These are phyloP conservation scores for Entonaema liquescens DNA, from an alignment of 495 filamentous ascomycete species.

Conservation along the genomic window DNA sequence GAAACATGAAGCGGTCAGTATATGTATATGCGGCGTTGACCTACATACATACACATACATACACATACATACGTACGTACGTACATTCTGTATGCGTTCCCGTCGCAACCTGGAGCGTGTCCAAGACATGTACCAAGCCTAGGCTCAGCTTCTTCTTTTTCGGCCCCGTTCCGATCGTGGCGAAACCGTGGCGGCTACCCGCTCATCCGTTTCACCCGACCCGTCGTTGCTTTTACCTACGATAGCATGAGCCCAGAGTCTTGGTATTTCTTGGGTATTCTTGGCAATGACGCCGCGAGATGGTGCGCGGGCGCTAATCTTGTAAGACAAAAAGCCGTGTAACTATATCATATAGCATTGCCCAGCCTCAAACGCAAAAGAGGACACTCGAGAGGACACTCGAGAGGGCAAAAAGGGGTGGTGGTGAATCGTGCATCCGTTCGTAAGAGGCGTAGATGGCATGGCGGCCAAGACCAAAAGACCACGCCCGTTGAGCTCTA, in stretches of 20 bases:
- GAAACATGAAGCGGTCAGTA: constrained; percentile 25
- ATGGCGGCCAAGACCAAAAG: constrained; percentile 13
- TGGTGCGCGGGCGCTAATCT: constrained; percentile 26
- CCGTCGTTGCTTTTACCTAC: constrained; percentile 1
- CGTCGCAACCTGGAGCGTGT: constrained; percentile 4
- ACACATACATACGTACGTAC: neutral
- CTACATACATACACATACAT: constrained; percentile 9
- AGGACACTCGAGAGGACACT: neutral
- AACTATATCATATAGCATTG: constrained; percentile 1
- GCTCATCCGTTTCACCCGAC: constrained; percentile 15
- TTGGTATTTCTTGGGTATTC: constrained; percentile 11
- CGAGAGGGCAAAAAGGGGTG: neutral
- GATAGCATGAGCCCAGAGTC: neutral
- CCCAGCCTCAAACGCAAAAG: neutral
- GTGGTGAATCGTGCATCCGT: neutral
- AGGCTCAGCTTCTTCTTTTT: neutral
- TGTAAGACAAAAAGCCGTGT: constrained; percentile 19
- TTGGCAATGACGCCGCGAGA: neutral
- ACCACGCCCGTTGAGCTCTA: constrained; percentile 16
- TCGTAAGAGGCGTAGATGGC: constrained; percentile 7
- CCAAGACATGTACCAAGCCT: constrained; percentile 8
- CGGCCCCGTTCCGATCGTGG: constrained; percentile 19
- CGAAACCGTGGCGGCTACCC: constrained; percentile 5
- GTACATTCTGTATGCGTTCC: neutral
- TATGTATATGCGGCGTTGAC: constrained; percentile 26